Base-by-base conservation (phyloP, 306 rosid genomes). In the Cucumis hystrix region DNA sequence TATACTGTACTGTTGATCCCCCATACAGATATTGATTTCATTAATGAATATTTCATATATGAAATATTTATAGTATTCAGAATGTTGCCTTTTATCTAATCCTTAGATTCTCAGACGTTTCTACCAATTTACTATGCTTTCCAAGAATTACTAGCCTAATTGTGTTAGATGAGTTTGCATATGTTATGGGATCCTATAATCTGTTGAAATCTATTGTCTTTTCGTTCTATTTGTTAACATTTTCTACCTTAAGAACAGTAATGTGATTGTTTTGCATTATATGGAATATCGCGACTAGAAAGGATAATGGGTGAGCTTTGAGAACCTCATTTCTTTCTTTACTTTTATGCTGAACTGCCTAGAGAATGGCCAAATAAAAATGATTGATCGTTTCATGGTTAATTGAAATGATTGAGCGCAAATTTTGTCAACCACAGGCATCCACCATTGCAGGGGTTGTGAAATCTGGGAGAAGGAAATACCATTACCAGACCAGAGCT, bases 391-490 rank as follows among this genome's bases (percentile, higher is more conserved):
- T 49, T 71, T 71, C 59, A 14, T 71, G 25, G 8, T 47, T 45
- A 15, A 69, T 41, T 10, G 74, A 68, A 68, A 68, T 68, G 74
- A 68, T 43, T 28, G 76, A 71, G 76, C 23, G 76, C 40, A 15
- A 49, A 71, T 71, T 71, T 43, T 49, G 76, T 71, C 21, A 71
- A 71, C 41, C 76, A 49, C 76, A 71, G 60, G 59, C 76, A 49
- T 71, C 8, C 25, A 10, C 14, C 4, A 70, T 49, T 70, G 76
- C 76, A 70, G 76, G 76, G 76, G 10, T 49, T 70, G 40, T 16
- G 14, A 7, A 23, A 49, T 23, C 57, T 45, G n/a, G 75, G 75
- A 13, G 21, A 67, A 45, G 58, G 8, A 3, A 7, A 35, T 70
- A 21, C 13, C 75, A 70, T 41, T 70, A 20, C 13, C 75, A 70